Evolutionary conservation across 202 grass and related monocot genomes (phyloP), one percentile per base, ranked within the genome.

Genomic region (Elaeis oleifera): DNA sequence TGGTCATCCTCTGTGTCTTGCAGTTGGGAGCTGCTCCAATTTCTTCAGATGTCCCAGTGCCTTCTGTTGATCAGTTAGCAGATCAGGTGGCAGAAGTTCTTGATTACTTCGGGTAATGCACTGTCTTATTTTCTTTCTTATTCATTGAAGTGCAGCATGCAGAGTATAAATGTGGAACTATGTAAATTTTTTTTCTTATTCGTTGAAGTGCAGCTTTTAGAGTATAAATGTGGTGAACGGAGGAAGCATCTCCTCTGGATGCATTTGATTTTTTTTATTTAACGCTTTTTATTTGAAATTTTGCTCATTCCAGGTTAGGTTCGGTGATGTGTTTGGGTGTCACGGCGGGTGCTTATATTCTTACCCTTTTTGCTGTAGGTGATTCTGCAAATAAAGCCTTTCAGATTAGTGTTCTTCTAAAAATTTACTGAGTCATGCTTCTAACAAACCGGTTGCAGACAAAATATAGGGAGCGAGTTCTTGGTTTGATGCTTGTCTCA

Each of bases 271-370:
- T 55, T 5, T 27, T 27, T 27, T 27, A 4, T 53, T 24, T 50
- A 36, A 74, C 29, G 23, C 2, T 56, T 68, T 56, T 16, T 28
- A 9, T 68, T 56, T 18, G 65, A 31, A 54, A 76, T 56, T 80
- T 82, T 83, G 27, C 16, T 72, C 17, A 20, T 79, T 86, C 53
- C 85, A 99, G 94, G 24, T 84, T 99, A 78, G 88, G 78, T 54
- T 84, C 94, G 15, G 94, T 99, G 39, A 99, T 99, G 94, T 99
- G 94, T 70, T 84, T 99, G 70, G 94, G 94, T 60, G 94, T 91
- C 50, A 86, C 82, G 19, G 94, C 88, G 6, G 94, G 94, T 67
- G 88, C 94, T 78, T 99, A 99, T 59, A 82, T 99, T 89, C 82
- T 99, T 58, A 92, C 94, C 65, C 88, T 89, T 20, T 99, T 99